These are phyloP conservation scores for Lentinula boryana DNA, from an alignment of 768 basidiomycete genomes.

Conservation along the genomic window DNA sequence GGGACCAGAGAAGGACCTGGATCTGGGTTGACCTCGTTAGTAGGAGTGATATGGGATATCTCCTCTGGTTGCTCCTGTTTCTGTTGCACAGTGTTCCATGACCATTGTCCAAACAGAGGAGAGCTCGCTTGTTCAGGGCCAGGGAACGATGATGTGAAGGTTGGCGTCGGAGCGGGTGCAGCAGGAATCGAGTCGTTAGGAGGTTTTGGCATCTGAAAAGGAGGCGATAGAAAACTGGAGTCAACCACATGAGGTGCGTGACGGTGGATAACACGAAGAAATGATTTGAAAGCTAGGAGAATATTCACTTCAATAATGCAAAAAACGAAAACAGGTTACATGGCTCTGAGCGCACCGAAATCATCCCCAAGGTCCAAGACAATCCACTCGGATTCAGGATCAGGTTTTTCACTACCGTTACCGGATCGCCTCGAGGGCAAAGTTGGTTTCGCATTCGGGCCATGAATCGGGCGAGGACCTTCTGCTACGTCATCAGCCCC, in stretches of 20 bases:
- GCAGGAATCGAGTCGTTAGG: constrained; percentile 6
- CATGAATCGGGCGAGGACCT: not conserved
- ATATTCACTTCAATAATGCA: not conserved
- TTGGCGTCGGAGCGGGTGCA: constrained; percentile 20
- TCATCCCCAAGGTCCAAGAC: constrained; percentile 47
- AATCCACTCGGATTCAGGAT: constrained; percentile 40
- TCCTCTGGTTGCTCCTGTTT: not conserved
- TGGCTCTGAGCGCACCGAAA: constrained; percentile 22
- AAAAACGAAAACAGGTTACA: not conserved
- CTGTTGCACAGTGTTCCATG: not conserved
- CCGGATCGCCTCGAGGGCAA: not conserved
- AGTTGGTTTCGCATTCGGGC: not conserved
- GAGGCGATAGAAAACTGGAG: constrained; percentile 34
- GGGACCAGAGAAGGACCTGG: not conserved
- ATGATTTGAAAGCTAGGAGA: constrained; percentile 36
- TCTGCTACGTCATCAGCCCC: constrained; percentile 2
- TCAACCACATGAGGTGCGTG: constrained; percentile 24
- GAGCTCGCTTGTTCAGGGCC: not conserved
- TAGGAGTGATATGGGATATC: not conserved
- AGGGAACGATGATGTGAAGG: constrained; percentile 14
- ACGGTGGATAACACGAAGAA: constrained; percentile 50
- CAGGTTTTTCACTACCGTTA: constrained; percentile 9
- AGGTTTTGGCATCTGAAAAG: constrained; percentile 9
- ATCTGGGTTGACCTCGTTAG: not conserved
- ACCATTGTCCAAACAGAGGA: not conserved